Conservation (phyloP, 345 rosid genomes). For the Mercurialis annua region DNA sequence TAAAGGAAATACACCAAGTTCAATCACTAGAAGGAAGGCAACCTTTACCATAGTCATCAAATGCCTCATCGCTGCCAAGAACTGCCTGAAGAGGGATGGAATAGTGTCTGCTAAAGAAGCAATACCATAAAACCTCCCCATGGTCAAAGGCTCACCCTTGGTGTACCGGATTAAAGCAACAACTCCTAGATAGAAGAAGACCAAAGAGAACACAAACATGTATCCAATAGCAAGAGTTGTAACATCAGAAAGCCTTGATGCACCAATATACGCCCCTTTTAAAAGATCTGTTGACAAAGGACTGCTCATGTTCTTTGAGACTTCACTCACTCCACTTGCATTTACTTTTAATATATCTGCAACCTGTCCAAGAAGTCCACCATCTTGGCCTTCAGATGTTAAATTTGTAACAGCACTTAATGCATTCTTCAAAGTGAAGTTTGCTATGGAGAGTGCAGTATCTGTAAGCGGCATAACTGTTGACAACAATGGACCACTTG, state of each 20-base stretch:
- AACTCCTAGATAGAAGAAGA: conserved; percentile 77
- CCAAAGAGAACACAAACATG: conserved; percentile 62
- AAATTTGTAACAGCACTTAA: conserved; percentile 70
- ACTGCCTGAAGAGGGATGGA: conserved; percentile 90
- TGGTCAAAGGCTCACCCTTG: conserved; percentile 89
- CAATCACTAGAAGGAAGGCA: conserved; percentile 95
- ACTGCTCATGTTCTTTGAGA: conserved; percentile 48
- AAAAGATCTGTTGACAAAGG: conserved; percentile 58
- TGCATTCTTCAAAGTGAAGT: conserved; percentile 64
- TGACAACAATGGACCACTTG: conserved; percentile 62
- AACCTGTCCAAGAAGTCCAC: conserved; percentile 53
- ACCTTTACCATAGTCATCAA: conserved; percentile 99
- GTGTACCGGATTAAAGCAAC: conserved; percentile 83
- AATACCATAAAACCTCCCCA: conserved; percentile 80
- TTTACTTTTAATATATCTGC: conserved; percentile 62
- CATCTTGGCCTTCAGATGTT: conserved; percentile 67
- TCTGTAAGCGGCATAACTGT: conserved; percentile 63
- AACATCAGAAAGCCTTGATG: conserved; percentile 90
- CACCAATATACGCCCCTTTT: conserved; percentile 53
- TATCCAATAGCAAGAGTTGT: conserved; percentile 94
- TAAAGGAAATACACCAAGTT: conserved; percentile 96
- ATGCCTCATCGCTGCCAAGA: conserved; percentile 95
- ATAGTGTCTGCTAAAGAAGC: conserved; percentile 79
- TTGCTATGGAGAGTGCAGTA: conserved; percentile 66
- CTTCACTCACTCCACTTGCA: conserved; percentile 51